phyloP scores from a whole-genome alignment of 768 basidiomycete genomes.

The Leccinum obscurum region DNA sequence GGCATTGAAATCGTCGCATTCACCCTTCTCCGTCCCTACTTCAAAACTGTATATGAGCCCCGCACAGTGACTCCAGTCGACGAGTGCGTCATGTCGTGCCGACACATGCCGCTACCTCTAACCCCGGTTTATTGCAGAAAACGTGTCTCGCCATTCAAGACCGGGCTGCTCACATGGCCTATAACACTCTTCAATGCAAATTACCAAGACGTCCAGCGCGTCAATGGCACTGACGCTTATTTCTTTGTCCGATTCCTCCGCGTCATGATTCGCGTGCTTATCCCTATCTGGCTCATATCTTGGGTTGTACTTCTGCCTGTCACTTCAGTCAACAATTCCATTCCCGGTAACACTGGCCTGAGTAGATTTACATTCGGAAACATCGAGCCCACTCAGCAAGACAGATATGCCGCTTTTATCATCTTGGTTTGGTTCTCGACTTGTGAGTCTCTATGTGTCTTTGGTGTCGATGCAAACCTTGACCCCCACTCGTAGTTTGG shows the following conservation, averaged over 20 bases:
- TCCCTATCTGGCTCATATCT: conserved; percentile 90
- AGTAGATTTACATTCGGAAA: conserved; percentile 84
- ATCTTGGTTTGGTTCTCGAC: conserved; percentile 78
- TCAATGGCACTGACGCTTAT: conserved; percentile 90
- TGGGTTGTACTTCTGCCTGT: conserved; percentile 86
- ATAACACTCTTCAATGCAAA: conserved; percentile 60
- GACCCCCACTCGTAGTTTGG: conserved; percentile 56
- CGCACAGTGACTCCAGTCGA: conserved; percentile 63
- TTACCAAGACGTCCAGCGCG: conserved; percentile 56
- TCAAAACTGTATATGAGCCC: conserved; percentile 89
- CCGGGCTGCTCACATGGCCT: conserved; percentile 64
- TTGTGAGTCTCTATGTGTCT: conserved; percentile 44
- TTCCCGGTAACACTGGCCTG: conserved; percentile 52
- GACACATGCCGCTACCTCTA: background rate
- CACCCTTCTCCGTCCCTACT: conserved; percentile 80
- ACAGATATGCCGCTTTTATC: conserved; percentile 77
- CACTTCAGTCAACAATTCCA: conserved; percentile 53
- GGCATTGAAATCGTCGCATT: conserved; percentile 71
- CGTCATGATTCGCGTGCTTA: conserved; percentile 77
- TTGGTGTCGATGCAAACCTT: background rate
- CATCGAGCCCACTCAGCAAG: conserved; percentile 47
- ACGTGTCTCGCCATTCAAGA: conserved; percentile 54
- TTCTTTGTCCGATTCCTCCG: conserved; percentile 89
- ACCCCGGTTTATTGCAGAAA: conserved; percentile 41
- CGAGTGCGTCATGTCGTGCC: conserved; percentile 33